Percentiles rank a stretch among this genome's conserved stretches.
phyloP scores from a whole-genome alignment of 345 rosid species.

The Sapria himalayana region DNA sequence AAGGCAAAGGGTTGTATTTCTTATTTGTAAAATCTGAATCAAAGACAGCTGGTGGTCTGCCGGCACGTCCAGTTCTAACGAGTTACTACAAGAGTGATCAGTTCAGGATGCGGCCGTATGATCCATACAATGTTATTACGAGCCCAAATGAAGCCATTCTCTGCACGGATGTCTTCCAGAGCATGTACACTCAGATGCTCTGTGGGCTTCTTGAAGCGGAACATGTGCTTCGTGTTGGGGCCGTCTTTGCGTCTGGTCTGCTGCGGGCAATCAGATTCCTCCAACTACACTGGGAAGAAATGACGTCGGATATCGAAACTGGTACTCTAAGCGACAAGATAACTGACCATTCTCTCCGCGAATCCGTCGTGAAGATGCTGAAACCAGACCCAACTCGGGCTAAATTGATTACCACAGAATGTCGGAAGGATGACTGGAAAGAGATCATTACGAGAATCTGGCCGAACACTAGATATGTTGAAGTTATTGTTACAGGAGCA shows the following conservation, averaged over 20 bases:
- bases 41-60: constrained; percentile 64
- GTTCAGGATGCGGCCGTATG: constrained; percentile 64
- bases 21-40: constrained; percentile 79
- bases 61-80: constrained; percentile 85
- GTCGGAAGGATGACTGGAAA: constrained; percentile 46
- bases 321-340: constrained; percentile 34
- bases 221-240: constrained; percentile 70
- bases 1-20: constrained; percentile 82
- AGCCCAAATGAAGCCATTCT: constrained; percentile 91
- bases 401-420: constrained; percentile 23
- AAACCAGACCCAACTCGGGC: constrained; percentile 46
- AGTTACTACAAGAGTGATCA: constrained; percentile 90
- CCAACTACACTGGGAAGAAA: constrained; percentile 52
- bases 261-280: constrained; percentile 80
- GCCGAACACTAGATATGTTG: constrained; percentile 80
- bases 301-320: constrained; percentile 37
- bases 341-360: constrained; percentile 25
- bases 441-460: constrained; percentile 54
- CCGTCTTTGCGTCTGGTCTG: constrained; percentile 82
- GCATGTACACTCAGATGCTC: constrained; percentile 91
- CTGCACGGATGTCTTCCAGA: constrained; percentile 75
- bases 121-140: constrained; percentile 70
- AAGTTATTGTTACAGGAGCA: constrained; percentile 86
- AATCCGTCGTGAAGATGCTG: constrained; percentile 19
- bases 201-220: constrained; percentile 64